Percentiles rank a stretch among this genome's conserved stretches.
Conservation (phyloP, 2,329 filamentous ascomycete species). For the Cyanodermella asteris region DNA sequence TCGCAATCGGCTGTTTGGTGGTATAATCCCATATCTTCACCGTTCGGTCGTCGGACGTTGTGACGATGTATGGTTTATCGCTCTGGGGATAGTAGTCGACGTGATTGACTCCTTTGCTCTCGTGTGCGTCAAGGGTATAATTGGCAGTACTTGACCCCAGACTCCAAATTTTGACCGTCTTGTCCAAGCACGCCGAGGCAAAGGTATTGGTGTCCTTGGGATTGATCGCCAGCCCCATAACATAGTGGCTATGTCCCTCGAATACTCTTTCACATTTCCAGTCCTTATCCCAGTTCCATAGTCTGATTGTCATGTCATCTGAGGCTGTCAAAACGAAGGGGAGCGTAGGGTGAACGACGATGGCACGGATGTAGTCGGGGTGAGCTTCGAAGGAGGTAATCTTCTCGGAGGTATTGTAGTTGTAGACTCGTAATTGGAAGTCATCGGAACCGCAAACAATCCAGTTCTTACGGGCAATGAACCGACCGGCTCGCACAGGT, state of each 20-base stretch:
- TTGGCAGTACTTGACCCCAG: slow-evolving; percentile 84
- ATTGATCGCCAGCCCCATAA: slow-evolving; percentile 93
- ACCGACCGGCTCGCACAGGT: slow-evolving; percentile 85
- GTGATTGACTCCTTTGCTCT: slow-evolving; percentile 93
- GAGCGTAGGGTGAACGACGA: slow-evolving; percentile 84
- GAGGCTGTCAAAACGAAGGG: slow-evolving; percentile 90
- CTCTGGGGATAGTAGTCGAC: slow-evolving; percentile 65
- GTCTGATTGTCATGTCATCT: slow-evolving; percentile 96
- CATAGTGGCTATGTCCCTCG: slow-evolving; percentile 89
- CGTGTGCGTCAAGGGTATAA: slow-evolving; percentile 90
- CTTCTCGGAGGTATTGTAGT: slow-evolving; percentile 99
- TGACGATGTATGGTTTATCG: slow-evolving; percentile 69
- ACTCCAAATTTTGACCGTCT: slow-evolving; percentile 96
- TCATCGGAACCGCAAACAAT: slow-evolving; percentile 89
- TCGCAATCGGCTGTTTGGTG: slow-evolving; percentile 90
- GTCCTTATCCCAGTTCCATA: slow-evolving; percentile 97
- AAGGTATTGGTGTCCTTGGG: slow-evolving; percentile 91
- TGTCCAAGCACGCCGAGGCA: slow-evolving; percentile 82
- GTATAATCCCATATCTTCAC: slow-evolving; percentile 99
- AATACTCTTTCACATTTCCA: slow-evolving; percentile 98
- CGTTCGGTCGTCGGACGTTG: slow-evolving; percentile 86
- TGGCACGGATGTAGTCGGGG: slow-evolving; percentile 94
- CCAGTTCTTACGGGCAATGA: slow-evolving; percentile 97
- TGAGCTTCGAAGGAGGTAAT: slow-evolving; percentile 93
- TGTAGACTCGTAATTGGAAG: slow-evolving; percentile 77